Conservation (phyloP, 441 rosid genomes). For the Jatropha multifida region DNA sequence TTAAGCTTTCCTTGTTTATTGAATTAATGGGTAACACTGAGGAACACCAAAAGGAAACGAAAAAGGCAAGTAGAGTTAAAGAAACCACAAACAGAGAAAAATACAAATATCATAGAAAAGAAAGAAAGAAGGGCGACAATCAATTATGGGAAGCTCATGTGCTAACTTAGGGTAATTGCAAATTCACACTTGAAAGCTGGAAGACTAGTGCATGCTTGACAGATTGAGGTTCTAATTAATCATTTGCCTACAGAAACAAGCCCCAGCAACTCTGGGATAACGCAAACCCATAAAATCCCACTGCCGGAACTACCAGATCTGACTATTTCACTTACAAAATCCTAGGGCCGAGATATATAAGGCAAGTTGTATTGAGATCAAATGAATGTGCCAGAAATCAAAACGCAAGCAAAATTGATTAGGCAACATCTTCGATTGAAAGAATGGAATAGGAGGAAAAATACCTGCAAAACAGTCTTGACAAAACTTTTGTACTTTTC, state of each 20-base stretch:
- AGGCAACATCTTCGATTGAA: neutral
- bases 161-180: neutral
- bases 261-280: neutral
- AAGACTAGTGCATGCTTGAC: neutral
- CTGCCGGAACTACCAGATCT: neutral
- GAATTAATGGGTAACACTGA: neutral
- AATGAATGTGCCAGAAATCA: neutral
- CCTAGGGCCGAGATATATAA: neutral
- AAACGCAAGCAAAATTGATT: neutral
- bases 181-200: neutral
- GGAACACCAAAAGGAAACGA: neutral
- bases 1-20: neutral
- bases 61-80: neutral
- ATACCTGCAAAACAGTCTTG: conserved; percentile 71
- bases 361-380: conserved; percentile 1
- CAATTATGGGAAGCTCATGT: neutral
- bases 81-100: too few relatives aligned
- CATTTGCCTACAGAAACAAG: neutral
- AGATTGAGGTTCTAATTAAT: neutral
- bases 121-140: neutral
- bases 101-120: neutral
- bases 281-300: neutral
- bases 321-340: neutral
- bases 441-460: neutral
- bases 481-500: conserved; percentile 70